These are phyloP conservation scores for Aspergillus haitiensis DNA, from an alignment of 495 filamentous ascomycete genomes.

Conservation along the genomic window DNA sequence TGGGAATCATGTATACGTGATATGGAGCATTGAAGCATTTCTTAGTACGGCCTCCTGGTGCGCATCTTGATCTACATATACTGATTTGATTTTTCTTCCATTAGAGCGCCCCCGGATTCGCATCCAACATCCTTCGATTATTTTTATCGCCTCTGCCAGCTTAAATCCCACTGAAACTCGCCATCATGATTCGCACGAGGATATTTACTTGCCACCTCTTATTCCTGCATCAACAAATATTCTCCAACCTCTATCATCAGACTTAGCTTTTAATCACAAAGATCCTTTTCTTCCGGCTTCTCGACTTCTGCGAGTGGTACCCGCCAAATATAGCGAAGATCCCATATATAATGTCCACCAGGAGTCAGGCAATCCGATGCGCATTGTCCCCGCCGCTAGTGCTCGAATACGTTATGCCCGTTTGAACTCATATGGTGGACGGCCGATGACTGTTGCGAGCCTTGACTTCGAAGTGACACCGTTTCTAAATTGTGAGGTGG, in stretches of 20 bases:
- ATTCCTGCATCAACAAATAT: slow-evolving; percentile 78
- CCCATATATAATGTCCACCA: slow-evolving; percentile 64
- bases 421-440: slow-evolving; percentile 61
- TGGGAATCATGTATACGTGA: slow-evolving; percentile 63
- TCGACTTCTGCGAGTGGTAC: slow-evolving; percentile 74
- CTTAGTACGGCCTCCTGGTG: slow-evolving; percentile 51
- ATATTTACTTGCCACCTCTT: slow-evolving; percentile 76
- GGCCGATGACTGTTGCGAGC: slow-evolving; percentile 72
- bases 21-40: slow-evolving; percentile 79
- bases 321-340: slow-evolving; percentile 57
- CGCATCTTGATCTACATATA: neutral
- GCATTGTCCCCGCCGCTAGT: slow-evolving; percentile 78
- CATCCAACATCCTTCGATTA: slow-evolving; percentile 72
- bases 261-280: slow-evolving; percentile 63
- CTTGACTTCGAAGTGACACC: slow-evolving; percentile 87
- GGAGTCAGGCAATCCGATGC: slow-evolving; percentile 61
- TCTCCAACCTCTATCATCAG: slow-evolving; percentile 70
- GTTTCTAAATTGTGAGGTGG: slow-evolving; percentile 70
- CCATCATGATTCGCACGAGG: slow-evolving; percentile 48
- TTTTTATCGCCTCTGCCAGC: slow-evolving; percentile 73
- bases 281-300: slow-evolving; percentile 76
- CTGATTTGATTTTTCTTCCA: slow-evolving; percentile 22
- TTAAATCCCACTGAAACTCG: slow-evolving; percentile 58
- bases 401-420: slow-evolving; percentile 79
- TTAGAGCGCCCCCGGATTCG: slow-evolving; percentile 69